Evolutionary conservation across 768 basidiomycete species (phyloP), one percentile per base, ranked within the genome.

Genomic region (Podaxis sp.): DNA sequence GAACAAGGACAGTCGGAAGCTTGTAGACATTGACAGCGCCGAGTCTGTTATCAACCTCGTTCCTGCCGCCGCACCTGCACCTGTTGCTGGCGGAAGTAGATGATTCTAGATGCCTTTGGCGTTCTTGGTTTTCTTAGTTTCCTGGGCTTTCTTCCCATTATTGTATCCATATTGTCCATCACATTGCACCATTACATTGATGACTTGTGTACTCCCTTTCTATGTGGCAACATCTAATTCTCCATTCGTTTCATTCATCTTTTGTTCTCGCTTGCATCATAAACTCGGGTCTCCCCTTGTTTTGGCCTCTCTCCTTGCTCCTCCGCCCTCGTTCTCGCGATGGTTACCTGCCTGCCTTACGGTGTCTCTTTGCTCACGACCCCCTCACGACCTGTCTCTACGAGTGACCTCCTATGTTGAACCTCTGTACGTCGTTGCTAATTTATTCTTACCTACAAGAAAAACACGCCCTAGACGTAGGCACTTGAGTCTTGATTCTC

Each of bases 11-110:
- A 40, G 20, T 40, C 50, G 20, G 51, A 41, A 40, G n/a, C 59
- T 60, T 44, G 26, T 60, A n/a, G 36, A 60, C 37, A 38, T 60
- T n/a, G 59, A 52, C n/a, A 50, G 48, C 11, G 30, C 22, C 22
- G 51, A 58, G 26, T 48, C 57, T 26, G 57, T 58, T 17, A 58
- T 58, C 13, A 49, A 30, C 12, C 44, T 58, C 26, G 37, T 36
- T 24, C 46, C 40, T 17, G 10, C 24, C 11, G 36, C 33, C 17
- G 28, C 28, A 8, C 41, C 28, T 50, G n/a, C 44, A 48, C 59
- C 59, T 51, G 26, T 3, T 28, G 20, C 48, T 13, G 38, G 58
- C 20, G 50, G 48, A 38, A 38, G 59, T 17, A 24, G 48, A 59
- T 59, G 58, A 59, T 50, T 33, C 13, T 7, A 24, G 33, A 33